Base-by-base conservation (phyloP, 2,329 filamentous ascomycete species). In the Aspergillus fischeri region DNA sequence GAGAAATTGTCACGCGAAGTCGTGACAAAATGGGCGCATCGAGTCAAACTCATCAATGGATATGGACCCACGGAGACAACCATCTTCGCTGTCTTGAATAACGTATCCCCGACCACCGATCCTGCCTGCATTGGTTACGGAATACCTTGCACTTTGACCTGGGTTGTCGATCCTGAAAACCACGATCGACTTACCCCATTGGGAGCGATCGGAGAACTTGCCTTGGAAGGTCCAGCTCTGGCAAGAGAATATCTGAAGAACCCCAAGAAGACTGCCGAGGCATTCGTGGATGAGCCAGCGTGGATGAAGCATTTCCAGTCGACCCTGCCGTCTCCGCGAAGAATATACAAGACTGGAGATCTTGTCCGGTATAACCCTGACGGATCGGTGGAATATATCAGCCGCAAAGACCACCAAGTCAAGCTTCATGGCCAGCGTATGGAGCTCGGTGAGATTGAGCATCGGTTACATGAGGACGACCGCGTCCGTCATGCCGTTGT, bases 1-100 rank as follows among this genome's bases (percentile, higher is more conserved):
- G 80, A 81, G 71, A 84, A 89, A 1, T 81, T 96, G 75, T 92
- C 89, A 0, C 82, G 85, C 35, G 82, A 85, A 29, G 89, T 96
- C 0, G 84, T 88, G 44, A 78, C 81, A 0, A 81, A 80, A 49
- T 96, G 92, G 92, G 81, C 80, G 14, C 68, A 70, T 24, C 64
- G 61, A 10, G 70, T 74, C 0, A 72, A 71, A 9, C 61, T 81
- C 25, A 66, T 73, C 54, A 75, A 74, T 51, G 69, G 63, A 14
- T 77, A 77, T 54, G 74, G 74, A 3, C 73, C 74, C 3, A 71
- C 72, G 6, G 74, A 76, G 50, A 70, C 70, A 2, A 65, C 65
- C 21, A 67, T 73, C 10, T 70, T 73, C 28, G 70, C 70, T 1
- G 62, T 66, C 3, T 29, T 73, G 11, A 70, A 72, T 17, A 63